These are phyloP conservation scores for Blumeriella jaapii DNA, from an alignment of 2,329 filamentous ascomycete species.

Conservation along the genomic window DNA sequence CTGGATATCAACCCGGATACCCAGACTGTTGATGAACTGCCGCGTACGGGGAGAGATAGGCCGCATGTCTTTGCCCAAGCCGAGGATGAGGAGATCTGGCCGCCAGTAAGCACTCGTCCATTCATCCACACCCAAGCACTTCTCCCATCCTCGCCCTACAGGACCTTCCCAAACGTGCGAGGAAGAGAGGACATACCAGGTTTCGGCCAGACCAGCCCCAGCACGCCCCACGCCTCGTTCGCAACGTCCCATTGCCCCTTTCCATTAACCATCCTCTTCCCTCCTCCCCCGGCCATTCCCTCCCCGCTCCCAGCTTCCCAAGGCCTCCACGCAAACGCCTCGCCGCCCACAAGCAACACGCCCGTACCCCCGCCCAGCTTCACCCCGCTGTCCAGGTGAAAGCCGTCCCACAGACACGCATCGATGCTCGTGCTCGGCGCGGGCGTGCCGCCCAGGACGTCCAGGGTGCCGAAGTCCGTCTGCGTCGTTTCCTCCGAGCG, in stretches of 20 bases:
- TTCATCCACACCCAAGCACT: not conserved
- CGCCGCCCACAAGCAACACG: slow-evolving; percentile 69
- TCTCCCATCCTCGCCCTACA: not conserved
- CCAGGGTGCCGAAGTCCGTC: slow-evolving; percentile 62
- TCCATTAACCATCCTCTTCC: slow-evolving; percentile 48
- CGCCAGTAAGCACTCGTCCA: not conserved
- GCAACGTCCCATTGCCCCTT: slow-evolving; percentile 75
- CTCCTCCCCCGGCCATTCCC: slow-evolving; percentile 30
- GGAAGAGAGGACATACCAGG: slow-evolving; percentile 49
- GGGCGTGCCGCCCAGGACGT: slow-evolving; percentile 67
- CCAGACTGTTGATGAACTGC: slow-evolving; percentile 60
- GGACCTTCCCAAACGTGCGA: no score
- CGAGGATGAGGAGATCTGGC: slow-evolving; percentile 78
- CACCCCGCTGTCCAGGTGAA: slow-evolving; percentile 73
- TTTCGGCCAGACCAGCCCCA: slow-evolving; percentile 75
- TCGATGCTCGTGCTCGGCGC: slow-evolving; percentile 75
- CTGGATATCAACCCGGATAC: slow-evolving; percentile 76
- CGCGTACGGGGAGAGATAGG: slow-evolving; percentile 69
- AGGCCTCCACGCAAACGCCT: slow-evolving; percentile 81
- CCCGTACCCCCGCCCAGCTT: slow-evolving; percentile 59
- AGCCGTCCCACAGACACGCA: slow-evolving; percentile 70
- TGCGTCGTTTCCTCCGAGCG: slow-evolving; percentile 47
- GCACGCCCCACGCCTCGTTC: slow-evolving; percentile 58
- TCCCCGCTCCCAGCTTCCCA: no score
- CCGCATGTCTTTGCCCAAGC: slow-evolving; percentile 63